Base-by-base conservation (phyloP, 176 grass and related monocot genomes). In the Carex kokanica region DNA sequence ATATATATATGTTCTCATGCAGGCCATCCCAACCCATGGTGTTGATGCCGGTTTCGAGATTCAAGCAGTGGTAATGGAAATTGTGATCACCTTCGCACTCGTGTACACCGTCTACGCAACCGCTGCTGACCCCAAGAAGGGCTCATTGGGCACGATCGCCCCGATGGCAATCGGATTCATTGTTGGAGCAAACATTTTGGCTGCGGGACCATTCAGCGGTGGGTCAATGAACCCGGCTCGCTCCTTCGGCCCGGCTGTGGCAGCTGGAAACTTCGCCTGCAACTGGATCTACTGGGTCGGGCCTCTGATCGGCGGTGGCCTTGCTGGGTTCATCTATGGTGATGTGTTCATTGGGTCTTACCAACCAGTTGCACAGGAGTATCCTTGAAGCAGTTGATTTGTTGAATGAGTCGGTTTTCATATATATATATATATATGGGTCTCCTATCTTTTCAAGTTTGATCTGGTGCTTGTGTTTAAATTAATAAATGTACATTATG, bases 231-330 rank as follows among this genome's bases (percentile, higher is more conserved):
- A 97, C 88, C 92, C 94, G 1, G 92, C 92, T 12, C 90, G 94
- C 40, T 97, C 94, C 70, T 94, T 94, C 64, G 92, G 94, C 29
- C 94, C 92, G 0, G 90, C 94, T 32, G 94, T 89, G 2, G 92
- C 60, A 0, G 87, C 90, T 0, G 91, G 94, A n/a, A 83, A 94
- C 92, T 97, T 97, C 25, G 82, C 94, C 8, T 90, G 92, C 2
- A 92, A 97, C 88, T 97, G 90, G 94, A 90, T 97, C 24, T 97
- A 97, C 85, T 97, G 94, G 92, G 90, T 97, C 45, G 94, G 94
- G 2, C 94, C 94, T 1, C 94, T 94, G 2, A 73, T 97, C 27
- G 92, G 90, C 0, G 94, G 94, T n/a, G 94, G 90, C 60, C 83
- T 97, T 6, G 91, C 89, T 3, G 91, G 91, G 69, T 86, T 97